These are phyloP conservation scores for Dipsacomyces acuminosporus DNA, from an alignment of 371 early-diverging fungal genomes.

Conservation along the genomic window DNA sequence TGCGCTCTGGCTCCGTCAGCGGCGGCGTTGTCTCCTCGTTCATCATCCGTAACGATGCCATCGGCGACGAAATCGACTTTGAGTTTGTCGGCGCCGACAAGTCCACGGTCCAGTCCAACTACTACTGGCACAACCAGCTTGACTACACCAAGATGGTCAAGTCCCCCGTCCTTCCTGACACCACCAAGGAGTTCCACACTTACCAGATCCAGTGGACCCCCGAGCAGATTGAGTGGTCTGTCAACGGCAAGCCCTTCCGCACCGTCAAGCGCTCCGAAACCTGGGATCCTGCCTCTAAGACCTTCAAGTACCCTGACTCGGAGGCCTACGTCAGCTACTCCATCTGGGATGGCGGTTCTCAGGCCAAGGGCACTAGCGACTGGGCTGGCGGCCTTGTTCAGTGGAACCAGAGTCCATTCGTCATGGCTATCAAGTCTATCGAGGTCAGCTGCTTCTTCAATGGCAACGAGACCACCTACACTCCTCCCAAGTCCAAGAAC, in stretches of 20 bases:
- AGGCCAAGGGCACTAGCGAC: slow-evolving; percentile 53
- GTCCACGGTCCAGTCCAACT: slow-evolving; percentile 57
- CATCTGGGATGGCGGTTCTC: slow-evolving; percentile 67
- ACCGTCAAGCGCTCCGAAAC: slow-evolving; percentile 47
- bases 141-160: slow-evolving; percentile 49
- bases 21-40: slow-evolving; percentile 64
- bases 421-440: slow-evolving; percentile 50
- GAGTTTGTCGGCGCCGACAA: slow-evolving; percentile 59
- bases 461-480: slow-evolving; percentile 46
- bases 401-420: slow-evolving; percentile 53
- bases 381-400: slow-evolving; percentile 66
- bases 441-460: slow-evolving; percentile 51
- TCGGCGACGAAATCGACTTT: slow-evolving; percentile 69
- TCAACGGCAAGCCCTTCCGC: slow-evolving; percentile 54
- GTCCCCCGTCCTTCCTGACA: slow-evolving; percentile 31
- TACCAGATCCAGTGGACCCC: slow-evolving; percentile 56
- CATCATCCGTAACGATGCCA: slow-evolving; percentile 51
- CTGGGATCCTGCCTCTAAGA: slow-evolving; percentile 35
- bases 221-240: slow-evolving; percentile 53
- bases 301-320: slow-evolving; percentile 53
- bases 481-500: slow-evolving; percentile 16
- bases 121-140: slow-evolving; percentile 55
- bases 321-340: slow-evolving; percentile 57
- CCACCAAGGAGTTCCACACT: slow-evolving; percentile 38
- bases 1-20: slow-evolving; percentile 51